Evolutionary conservation across 805 yeast species (phyloP), one percentile per base, ranked within the genome.

Genomic region (Vanderwaltozyma tropicalis): DNA sequence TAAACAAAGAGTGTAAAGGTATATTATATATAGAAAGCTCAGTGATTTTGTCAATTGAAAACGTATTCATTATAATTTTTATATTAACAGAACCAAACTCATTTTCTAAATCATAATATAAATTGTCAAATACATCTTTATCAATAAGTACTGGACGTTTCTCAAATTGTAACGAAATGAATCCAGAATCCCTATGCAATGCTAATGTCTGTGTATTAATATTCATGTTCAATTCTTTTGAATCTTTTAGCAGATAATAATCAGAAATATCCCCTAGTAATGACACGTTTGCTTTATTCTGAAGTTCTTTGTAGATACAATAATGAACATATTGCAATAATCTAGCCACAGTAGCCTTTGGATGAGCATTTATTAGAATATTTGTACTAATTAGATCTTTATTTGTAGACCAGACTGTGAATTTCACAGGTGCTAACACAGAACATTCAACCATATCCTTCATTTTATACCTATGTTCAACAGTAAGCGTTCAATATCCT

Each of bases 251-350:
- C 13, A 35, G 14, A 12, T 37, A 29, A 30, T 37, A 47, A 9
- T 40, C 42, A 11, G 42, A 37, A 12, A 38, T 38, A 12, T 37
- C 35, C 6, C 41, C 11, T 3, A n/a, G 28, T 8, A 24, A 24
- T 20, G 19, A 8, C 32, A 11, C 12, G 7, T 19, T 15, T n/a
- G 17, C 17, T 4, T 24, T 7, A 11, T 24, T 11, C 13, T 12
- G 17, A 27, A 38, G 8, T n/a, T 21, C 34, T 22, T 15, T 18
- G 13, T 18, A 11, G 13, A 11, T 17, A 16, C 5, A 34, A 30
- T 40, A 42, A 34, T 54, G 57, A n/a, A 54, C 37, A 32, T 55
- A 58, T 31, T 57, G 58, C 25, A 53, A 31, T 8, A 58, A 28
- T 35, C 60, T 44, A 4, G 42, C 41, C 19, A 53, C 47, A 10